phyloP scores from a whole-genome alignment of 2,329 filamentous ascomycete genomes.

The Aspergillus novoparasiticus region DNA sequence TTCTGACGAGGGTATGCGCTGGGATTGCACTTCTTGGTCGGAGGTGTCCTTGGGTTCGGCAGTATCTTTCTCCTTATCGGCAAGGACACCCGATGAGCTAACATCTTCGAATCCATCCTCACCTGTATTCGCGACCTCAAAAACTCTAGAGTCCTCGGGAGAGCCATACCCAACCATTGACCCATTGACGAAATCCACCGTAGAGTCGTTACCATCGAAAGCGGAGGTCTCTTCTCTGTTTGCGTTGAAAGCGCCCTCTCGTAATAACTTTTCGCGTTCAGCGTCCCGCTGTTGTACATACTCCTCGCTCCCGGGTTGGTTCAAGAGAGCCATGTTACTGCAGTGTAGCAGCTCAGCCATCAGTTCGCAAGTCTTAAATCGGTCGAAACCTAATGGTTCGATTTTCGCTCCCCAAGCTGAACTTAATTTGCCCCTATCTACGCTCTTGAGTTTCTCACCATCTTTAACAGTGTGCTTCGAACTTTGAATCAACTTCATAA shows the following conservation, averaged over 20 bases:
- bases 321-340: slow-evolving; percentile 96
- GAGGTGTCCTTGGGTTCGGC: slow-evolving; percentile 53
- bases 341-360: slow-evolving; percentile 98
- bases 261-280: slow-evolving; percentile 77
- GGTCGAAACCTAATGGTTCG: slow-evolving; percentile 92
- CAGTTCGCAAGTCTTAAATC: slow-evolving; percentile 97
- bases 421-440: slow-evolving; percentile 72
- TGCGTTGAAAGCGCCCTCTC: slow-evolving; percentile 69
- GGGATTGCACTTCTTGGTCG: slow-evolving; percentile 27
- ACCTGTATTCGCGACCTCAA: slow-evolving; percentile 78
- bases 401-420: slow-evolving; percentile 91
- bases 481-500: slow-evolving; percentile 87
- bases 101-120: slow-evolving; percentile 97
- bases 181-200: slow-evolving; percentile 45
- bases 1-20: slow-evolving; percentile 23
- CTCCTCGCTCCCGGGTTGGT: slow-evolving; percentile 86
- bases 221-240: slow-evolving; percentile 52
- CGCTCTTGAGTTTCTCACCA: slow-evolving; percentile 59
- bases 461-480: slow-evolving; percentile 62
- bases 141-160: slow-evolving; percentile 67
- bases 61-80: slow-evolving; percentile 71
- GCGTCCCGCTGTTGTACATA: slow-evolving; percentile 77
- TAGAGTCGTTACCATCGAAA: slow-evolving; percentile 59
- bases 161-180: slow-evolving; percentile 50
- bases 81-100: slow-evolving; percentile 66